Base-by-base conservation (phyloP, 306 rosid species). In the Acacia crassicarpa region DNA sequence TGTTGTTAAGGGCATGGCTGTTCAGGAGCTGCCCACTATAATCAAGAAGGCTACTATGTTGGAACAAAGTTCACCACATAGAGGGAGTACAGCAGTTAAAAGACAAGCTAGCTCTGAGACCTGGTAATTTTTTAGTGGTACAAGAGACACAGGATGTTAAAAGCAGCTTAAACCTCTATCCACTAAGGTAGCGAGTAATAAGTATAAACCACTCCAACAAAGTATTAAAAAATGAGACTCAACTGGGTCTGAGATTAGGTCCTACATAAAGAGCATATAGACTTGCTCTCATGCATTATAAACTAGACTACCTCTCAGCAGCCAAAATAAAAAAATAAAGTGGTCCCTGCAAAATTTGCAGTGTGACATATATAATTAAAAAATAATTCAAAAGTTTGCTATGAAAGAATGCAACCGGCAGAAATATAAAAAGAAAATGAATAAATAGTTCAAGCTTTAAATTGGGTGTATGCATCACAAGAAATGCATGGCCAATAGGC, bases 371-470 rank as follows among this genome's bases (percentile, higher is more conserved):
- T 48, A 48, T 48, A 48, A 48, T 48, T 3, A 48, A 4, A 48
- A 48, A 46, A 48, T 48, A 48, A 48, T 48, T 48, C 20, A 48
- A 48, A 48, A 48, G 19, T 48, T 35, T 35, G 40, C 40, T 1
- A 35, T 35, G 7, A 35, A 56, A 25, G 62, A 43, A 67, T 35
- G 56, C 75, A 6, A 53, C 75, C 23, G 68, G 61, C 72, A 61
- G 56, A 83, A 81, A 78, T 53, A 33, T 41, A 25, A 22, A 19
- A 4, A 35, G 20, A 35, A 86, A 71, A 76, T 71, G 59, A 32
- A 70, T 27, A 23, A 6, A 74, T 40, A 67, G 43, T 62, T 61
- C 49, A 76, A 38, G 43, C 44, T 68, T 65, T 77, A 61, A 72
- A 77, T 40, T 70, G 41, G 67, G 67, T 23, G 16, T 4, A 5